Base-by-base conservation (phyloP, 208 protist species). In the Wallacemonas collosoma region DNA sequence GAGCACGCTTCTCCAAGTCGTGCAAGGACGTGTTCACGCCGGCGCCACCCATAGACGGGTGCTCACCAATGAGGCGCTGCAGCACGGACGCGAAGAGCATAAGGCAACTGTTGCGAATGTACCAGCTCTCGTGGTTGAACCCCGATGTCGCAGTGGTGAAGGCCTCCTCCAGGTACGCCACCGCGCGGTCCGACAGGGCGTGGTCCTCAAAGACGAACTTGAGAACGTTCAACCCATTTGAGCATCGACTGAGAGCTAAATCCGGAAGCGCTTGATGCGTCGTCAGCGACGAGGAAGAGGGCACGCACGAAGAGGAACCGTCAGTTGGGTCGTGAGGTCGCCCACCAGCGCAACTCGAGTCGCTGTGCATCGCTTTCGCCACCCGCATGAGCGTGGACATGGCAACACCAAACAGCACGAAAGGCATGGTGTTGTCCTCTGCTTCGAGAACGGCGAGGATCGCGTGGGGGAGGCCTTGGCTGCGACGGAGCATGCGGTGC, bases 131-230 rank as follows among this genome's bases (percentile, higher is more conserved):
- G 60, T 94, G 76, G 68, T 87, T 82, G 74, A 98, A 96, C 39
- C 93, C 93, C 11, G 78, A 73, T 4, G 90, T 89, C 8, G 89
- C 81, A n/a, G 89, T 72, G 50, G 80, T 89, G 81, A 97, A 95
- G 44, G 88, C 90, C 38, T 91, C 83, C 77, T 96, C 86, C 5
- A 95, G 68, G 72, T 86, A 82, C 9, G 83, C 75, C 11, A 94
- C 75, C 2, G 81, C 69, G 53, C 88, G 81, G 14, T 90, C 87
- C 1, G 86, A 78, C 58, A 97, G 87, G 9, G 77, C 44, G 55
- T 88, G 95, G 71, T 97, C 88, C 62, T 97, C 93, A 75, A 97
- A 96, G 43, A 98, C 81, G 76, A 96, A 97, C 77, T 95, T 96
- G 51, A 98, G 69, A 38, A 98, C 93, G 76, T 98, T 97, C 12